Conservation (phyloP, 768 basidiomycete genomes). For the Trametes sanguinea region DNA sequence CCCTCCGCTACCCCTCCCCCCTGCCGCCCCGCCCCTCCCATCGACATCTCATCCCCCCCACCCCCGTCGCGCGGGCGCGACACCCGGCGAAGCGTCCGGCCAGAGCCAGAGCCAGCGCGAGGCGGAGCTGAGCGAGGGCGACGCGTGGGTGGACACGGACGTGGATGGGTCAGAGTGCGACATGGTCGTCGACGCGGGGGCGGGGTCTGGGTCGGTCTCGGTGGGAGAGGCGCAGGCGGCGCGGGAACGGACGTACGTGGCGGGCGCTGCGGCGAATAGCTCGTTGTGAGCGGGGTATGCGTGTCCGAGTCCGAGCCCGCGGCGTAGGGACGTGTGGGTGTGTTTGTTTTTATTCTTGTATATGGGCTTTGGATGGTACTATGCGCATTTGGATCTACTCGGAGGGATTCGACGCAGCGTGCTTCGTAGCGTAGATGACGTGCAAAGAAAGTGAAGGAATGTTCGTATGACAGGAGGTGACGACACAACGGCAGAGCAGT, state of each 20-base stretch:
- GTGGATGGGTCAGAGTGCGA: conserved; percentile 36
- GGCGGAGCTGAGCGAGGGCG: conserved; percentile 28
- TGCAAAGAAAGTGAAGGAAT: no score
- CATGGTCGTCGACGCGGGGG: conserved; percentile 4
- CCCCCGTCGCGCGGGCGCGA: background rate
- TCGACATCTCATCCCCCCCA: conserved; percentile 14
- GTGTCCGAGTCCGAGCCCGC: background rate
- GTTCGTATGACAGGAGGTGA: no score
- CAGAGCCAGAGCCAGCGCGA: conserved; percentile 2
- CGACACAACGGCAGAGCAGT: no score
- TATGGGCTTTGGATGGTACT: background rate
- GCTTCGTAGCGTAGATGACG: no score
- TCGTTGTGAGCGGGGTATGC: background rate
- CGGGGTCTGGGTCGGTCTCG: background rate
- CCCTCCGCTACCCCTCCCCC: conserved; percentile 11
- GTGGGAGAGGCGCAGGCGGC: background rate
- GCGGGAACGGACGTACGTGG: conserved; percentile 17
- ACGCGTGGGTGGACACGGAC: conserved; percentile 45
- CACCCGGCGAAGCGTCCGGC: background rate
- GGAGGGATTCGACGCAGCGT: no score
- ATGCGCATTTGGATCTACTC: no score
- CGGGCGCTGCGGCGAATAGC: conserved; percentile 8
- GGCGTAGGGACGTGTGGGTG: background rate
- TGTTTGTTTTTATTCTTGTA: conserved; percentile 9
- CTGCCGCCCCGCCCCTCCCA: conserved; percentile 7